Base-by-base conservation (phyloP, 2,329 filamentous ascomycete species). In the Paecilomyces sp. region DNA sequence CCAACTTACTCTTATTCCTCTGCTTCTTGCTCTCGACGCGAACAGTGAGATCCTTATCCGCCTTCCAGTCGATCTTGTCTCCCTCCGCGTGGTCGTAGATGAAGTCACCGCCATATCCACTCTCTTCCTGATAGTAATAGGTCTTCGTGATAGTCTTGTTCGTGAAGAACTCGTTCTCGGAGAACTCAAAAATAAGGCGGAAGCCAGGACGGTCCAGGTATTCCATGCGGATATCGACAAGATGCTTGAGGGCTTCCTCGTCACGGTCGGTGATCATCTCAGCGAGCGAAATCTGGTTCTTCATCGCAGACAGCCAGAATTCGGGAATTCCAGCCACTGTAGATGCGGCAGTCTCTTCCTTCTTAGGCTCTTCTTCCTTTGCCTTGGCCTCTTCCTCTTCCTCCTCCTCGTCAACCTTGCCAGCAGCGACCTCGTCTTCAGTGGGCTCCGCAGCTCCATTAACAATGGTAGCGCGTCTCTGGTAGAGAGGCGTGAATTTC, bases 241-340 rank as follows among this genome's bases (percentile, higher is more conserved):
- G 83, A 73, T 88, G 84, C 81, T 95, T 96, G 60, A 99, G 88
- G 57, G 92, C 94, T 67, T 86, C 87, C 85, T 99, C 94, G 74
- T 99, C 94, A 66, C 92, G 90, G 71, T 97, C 94, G 70, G 94
- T 99, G 75, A 99, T 97, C 86, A 97, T 96, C 80, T 99, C 95
- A 59, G 93, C 91, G 59, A 99, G 87, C 31, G 92, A 96, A 71
- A 94, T 86, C 77, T 97, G 93, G 83, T 99, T 99, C 85, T 99
- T 99, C 93, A 99, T 97, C 68, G 95, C 93, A 63, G 93, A 97
- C 56, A 99, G 84, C 94, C 94, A 99, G 85, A 99, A 99, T 80
- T 99, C 94, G 64, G 94, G 94, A 64, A 99, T 97, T 77, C 94
- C 94, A 70, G 86, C 83, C 65, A 88, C 79, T 56, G 74, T 75